Conservation (phyloP, 2,329 filamentous ascomycete species). For the Fusarium begoniae region DNA sequence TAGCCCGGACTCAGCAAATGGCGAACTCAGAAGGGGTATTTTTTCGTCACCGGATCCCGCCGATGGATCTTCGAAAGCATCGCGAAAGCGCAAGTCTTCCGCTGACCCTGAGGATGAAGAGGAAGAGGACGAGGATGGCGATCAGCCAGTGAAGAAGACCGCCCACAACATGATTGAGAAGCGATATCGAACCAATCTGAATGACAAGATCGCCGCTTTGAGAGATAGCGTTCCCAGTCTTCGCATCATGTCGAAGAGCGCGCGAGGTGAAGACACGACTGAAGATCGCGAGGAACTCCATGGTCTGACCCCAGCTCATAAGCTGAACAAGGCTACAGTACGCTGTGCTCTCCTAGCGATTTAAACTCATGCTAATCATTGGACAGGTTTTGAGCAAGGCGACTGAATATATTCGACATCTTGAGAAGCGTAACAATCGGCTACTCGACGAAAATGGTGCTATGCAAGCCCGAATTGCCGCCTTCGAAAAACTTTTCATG, state of each 20-base stretch:
- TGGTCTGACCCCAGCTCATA: slow-evolving; percentile 86
- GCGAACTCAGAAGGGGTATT: slow-evolving; percentile 56
- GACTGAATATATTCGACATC: slow-evolving; percentile 92
- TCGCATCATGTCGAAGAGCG: slow-evolving; percentile 81
- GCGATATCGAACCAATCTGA: slow-evolving; percentile 93
- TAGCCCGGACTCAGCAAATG: slow-evolving; percentile 65
- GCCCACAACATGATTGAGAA: slow-evolving; percentile 99
- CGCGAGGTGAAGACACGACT: slow-evolving; percentile 71
- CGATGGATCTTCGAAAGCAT: slow-evolving; percentile 56
- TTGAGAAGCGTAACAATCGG: slow-evolving; percentile 89
- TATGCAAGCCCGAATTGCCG: slow-evolving; percentile 80
- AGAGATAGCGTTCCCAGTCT: slow-evolving; percentile 92
- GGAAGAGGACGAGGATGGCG: slow-evolving; percentile 66
- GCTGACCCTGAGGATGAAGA: slow-evolving; percentile 62
- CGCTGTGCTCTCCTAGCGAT: slow-evolving; percentile 7
- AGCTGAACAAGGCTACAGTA: slow-evolving; percentile 96
- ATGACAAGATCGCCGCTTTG: slow-evolving; percentile 94
- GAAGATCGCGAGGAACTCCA: slow-evolving; percentile 79
- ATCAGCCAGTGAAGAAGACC: slow-evolving; percentile 79
- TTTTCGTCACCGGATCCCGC: slow-evolving; percentile 69
- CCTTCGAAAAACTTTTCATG: slow-evolving; percentile 82
- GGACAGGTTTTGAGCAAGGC: slow-evolving; percentile 85
- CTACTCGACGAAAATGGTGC: slow-evolving; percentile 82
- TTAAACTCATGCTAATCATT: slow-evolving; percentile 4
- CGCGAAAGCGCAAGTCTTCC: slow-evolving; percentile 76